A percentile compares a stretch with the other conserved stretches of the same genome.
These are phyloP conservation scores for Phyllachora maydis DNA, from an alignment of 2,329 filamentous ascomycete genomes.

Conservation along the genomic window DNA sequence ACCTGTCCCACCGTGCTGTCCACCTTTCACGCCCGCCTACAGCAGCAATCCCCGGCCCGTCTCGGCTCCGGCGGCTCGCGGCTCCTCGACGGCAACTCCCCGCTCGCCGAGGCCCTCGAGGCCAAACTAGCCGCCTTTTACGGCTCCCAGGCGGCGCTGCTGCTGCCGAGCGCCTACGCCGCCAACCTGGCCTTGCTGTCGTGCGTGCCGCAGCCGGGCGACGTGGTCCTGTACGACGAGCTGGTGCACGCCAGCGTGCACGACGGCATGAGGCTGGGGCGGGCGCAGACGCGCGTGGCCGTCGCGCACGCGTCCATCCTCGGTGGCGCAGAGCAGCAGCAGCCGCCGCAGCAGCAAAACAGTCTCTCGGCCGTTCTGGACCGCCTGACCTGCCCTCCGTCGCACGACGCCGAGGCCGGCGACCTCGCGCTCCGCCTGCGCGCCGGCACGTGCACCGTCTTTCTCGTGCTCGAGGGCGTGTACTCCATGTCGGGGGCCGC, in stretches of 20 bases:
- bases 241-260: conserved; percentile 61
- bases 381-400: conserved; percentile 10
- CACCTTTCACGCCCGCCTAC: conserved; percentile 32
- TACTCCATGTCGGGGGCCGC: conserved; percentile 78
- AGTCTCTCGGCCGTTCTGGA: conserved; percentile 13
- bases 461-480: conserved; percentile 48
- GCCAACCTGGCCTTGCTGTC: conserved; percentile 44
- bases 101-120: conserved; percentile 22
- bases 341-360: conserved; percentile 1
- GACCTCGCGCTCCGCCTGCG: too few species aligned
- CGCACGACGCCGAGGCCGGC: conserved; percentile 15
- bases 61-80: conserved; percentile 32
- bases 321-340: background rate
- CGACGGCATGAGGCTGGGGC: conserved; percentile 51
- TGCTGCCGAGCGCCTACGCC: conserved; percentile 42
- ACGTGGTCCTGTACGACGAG: conserved; percentile 51
- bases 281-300: conserved; percentile 22
- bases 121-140: conserved; percentile 24
- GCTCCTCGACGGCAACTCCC: conserved; percentile 28
- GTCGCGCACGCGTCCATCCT: conserved; percentile 42
- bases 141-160: conserved; percentile 18
- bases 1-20: conserved; percentile 26
- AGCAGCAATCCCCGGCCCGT: conserved; percentile 5
- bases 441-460: too few species aligned
- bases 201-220: conserved; percentile 35